Evolutionary conservation across 2,329 filamentous ascomycete genomes (phyloP).

Genomic region (Ambrosiella xylebori): DNA sequence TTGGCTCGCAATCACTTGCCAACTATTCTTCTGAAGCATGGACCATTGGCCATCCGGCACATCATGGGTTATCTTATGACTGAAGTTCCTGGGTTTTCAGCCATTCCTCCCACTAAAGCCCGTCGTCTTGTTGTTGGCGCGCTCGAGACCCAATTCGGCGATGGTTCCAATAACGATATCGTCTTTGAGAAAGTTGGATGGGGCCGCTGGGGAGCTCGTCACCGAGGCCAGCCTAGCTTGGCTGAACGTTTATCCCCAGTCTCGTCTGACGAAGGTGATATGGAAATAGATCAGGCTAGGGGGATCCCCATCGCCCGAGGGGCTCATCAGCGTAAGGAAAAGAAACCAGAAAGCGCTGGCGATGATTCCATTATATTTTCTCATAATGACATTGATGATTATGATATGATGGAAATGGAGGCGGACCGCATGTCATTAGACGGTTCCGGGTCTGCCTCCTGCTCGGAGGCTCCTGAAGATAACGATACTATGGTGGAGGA

Average conservation of each 20-base stretch:
- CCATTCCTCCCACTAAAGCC: conserved; percentile 77
- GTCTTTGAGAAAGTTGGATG: conserved; percentile 92
- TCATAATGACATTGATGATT: conserved; percentile 43
- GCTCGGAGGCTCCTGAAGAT: conserved; percentile 56
- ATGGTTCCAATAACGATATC: conserved; percentile 47
- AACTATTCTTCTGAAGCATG: conserved; percentile 74
- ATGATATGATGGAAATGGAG: conserved; percentile 62
- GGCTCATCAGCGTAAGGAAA: conserved; percentile 21
- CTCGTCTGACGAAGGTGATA: conserved; percentile 19
- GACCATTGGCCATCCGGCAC: conserved; percentile 82
- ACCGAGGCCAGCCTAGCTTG: conserved; percentile 44
- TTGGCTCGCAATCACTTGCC: conserved; percentile 82
- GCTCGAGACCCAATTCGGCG: conserved; percentile 53
- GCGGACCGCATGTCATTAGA: conserved; percentile 90
- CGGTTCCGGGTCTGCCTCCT: conserved; percentile 51
- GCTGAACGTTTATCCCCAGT: conserved; percentile 22
- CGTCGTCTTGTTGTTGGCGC: conserved; percentile 83
- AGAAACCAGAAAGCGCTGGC: conserved; percentile 43
- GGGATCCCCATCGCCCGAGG: conserved; percentile 41
- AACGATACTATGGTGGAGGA: conserved; percentile 51
- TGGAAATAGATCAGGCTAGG: conserved; percentile 23
- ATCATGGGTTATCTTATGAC: conserved; percentile 91
- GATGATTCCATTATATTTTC: conserved; percentile 57
- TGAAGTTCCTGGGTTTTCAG: conserved; percentile 79
- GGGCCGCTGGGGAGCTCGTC: conserved; percentile 84